Conservation (phyloP, 306 rosid species). For the Phaseolus lunatus region DNA sequence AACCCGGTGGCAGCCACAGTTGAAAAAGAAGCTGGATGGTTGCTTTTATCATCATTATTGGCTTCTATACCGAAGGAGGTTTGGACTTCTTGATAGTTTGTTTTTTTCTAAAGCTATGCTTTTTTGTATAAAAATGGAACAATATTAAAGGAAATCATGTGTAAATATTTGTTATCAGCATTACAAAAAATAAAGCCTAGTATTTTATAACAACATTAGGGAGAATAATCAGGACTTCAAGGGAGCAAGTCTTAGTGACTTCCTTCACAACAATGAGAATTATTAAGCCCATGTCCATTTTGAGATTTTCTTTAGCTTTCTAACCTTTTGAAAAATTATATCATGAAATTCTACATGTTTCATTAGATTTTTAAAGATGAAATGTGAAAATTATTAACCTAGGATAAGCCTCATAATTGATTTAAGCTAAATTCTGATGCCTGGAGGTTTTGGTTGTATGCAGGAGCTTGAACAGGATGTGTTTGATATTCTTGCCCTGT, state of each 20-base stretch:
- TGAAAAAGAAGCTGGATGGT: conserved; percentile 98
- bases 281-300: conserved; percentile 25
- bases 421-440: conserved; percentile 32
- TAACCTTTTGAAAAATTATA: conserved; percentile 27
- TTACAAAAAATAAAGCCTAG: not conserved
- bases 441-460: conserved; percentile 43
- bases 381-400: conserved; percentile 24
- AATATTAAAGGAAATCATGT: conserved; percentile 14
- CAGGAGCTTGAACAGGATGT: conserved; percentile 95
- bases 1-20: conserved; percentile 74
- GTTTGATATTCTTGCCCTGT: conserved; percentile 93
- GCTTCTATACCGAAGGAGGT: conserved; percentile 96
- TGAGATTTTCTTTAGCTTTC: not conserved
- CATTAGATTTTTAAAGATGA: conserved; percentile 26
- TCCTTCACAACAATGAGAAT: conserved; percentile 4
- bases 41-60: conserved; percentile 85
- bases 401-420: conserved; percentile 15
- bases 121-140: conserved; percentile 19
- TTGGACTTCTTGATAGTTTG: conserved; percentile 30
- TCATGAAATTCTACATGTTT: not conserved
- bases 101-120: conserved; percentile 5
- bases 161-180: conserved; percentile 37
- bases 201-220: conserved; percentile 11
- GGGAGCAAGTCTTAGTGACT: conserved; percentile 19
- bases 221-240: conserved; percentile 16